Evolutionary conservation across 306 rosid genomes (phyloP), one percentile per base, ranked within the genome.

Genomic region (Castanea mollissima): DNA sequence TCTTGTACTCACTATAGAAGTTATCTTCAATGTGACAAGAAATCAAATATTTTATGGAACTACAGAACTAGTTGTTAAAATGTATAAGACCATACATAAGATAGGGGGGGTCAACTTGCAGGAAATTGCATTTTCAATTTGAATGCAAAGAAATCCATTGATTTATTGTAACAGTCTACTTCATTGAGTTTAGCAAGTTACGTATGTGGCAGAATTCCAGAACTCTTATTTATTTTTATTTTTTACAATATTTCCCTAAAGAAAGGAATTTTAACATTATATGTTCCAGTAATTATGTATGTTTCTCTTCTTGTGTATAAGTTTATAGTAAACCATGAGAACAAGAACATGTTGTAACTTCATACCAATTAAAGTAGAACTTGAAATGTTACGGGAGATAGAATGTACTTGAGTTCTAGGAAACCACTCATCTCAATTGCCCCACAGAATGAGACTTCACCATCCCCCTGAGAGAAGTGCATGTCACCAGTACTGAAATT

Each of bases 351-450:
- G 16, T 63, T 15, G 14, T 29, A 15, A 29, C 41, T 29, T 63
- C 5, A 1, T 27, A 63, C 11, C 41, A 59, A 27, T 63, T 27
- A 49, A 15, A 63, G 2, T 29, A 63, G 44, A 63, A 63, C 31
- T 29, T 23, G 27, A 31, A 27, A 23, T 58, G 49, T 64, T 64
- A 55, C 4, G 15, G 60, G 73, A 29, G 44, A 38, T 18, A 46
- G 60, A 74, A 52, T 80, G 46, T 87, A 88, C 97, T 94, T 92
- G 67, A 95, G 97, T 78, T 94, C 97, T 21, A 94, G 90, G 83
- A 94, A 94, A 79, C 99, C 97, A 52, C 99, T 94, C 99, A 94
- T 94, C 85, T 94, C 97, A 44, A 94, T 94, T 25, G 99, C 97
- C 55, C 99, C 99, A 69, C 99, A 95, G 65, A 92, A 88, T 20